Base-by-base conservation (phyloP, 2,329 filamentous ascomycete genomes). In the Phyllosticta citriasiana region DNA sequence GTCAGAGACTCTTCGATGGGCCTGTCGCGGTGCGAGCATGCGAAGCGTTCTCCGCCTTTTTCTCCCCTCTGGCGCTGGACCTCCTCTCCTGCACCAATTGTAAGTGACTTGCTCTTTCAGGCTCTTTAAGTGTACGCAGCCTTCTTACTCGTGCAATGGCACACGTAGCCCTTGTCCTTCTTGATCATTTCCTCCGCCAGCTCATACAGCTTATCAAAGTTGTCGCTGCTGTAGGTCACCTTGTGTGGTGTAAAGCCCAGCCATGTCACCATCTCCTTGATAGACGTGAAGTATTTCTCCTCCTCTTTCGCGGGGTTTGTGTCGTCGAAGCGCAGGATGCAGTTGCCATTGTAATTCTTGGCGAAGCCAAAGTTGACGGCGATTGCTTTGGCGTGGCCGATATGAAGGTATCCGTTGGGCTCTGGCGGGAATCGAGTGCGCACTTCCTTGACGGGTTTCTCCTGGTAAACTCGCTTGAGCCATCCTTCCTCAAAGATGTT, bases 291-390 rank as follows among this genome's bases (percentile, higher is more conserved):
- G 75, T 92, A 97, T 62, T 87, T 82, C 74, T 96, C 89, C 72
- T 97, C 89, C 73, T 97, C 94, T 55, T 89, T 89, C 65, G 92
- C 90, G 1, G 94, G 94, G 73, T 97, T 97, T 14, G 94, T 97
- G 69, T 97, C 94, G 72, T 97, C 94, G 73, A 89, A 96, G 68
- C 93, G 83, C 64, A 91, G 76, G 69, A 88, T 87, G 74, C 85
- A 88, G 64, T 86, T 79, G 62, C 93, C 93, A 40, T 88, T 88
- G 71, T 96, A 89, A 70, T 87, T 86, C 70, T 84, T 85, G 14
- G 94, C 93, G 72, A 97, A 97, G 6, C 93, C 93, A 76, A 97
- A 97, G 76, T 97, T 97, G 74, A 97, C 85, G 0, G 91, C 88
- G 73, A 97, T 97, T 24, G 94, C 93, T 78, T 97, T 97, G 66